Base-by-base conservation (phyloP, 352 stramenopile species). In the Globisporangium parvum region DNA sequence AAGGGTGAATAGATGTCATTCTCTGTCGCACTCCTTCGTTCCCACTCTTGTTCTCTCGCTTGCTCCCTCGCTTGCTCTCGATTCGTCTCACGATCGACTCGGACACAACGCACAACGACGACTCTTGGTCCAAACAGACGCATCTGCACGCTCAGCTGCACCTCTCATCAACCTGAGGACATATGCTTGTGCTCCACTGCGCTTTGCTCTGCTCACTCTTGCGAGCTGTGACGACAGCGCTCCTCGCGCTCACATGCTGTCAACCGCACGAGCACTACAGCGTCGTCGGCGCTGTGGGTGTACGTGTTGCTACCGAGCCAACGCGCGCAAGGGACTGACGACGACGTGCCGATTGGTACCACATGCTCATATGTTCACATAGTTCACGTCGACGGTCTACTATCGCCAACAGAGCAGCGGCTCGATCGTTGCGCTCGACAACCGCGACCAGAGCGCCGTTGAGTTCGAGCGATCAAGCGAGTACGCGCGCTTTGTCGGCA, bases 381-480 rank as follows among this genome's bases (percentile, higher is more conserved):
- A 67, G 64, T 59, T 62, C 17, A 72, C 72, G 21, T 80, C 77
- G 28, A 87, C 71, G 0, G 78, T 91, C 47, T 91, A 83, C 63
- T 91, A 77, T 51, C 78, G 69, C 31, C 67, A 81, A 47, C 65
- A 72, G 21, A 70, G 51, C 18, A 68, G 63, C 33, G 80, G 75
- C 24, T 73, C 70, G 24, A 88, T 91, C 62, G 78, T 84, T 41
- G 33, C 75, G 37, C 69, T 83, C 57, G 67, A 75, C 62, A 77
- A 55, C 46, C 62, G 63, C 44, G 64, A 75, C 63, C 64, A 70
- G 47, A 60, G 35, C 23, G 46, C 65, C 45, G 69, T 40, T 2
- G 67, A 83, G 53, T 26, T 83, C 1, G 55, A 78, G 55, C 57
- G 57, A 10, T 81, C 70, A 0, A 57, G 66, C 35, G 49, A 62